A percentile compares a stretch with the other conserved stretches of the same genome.
phyloP scores from a whole-genome alignment of 2,329 filamentous ascomycete genomes.

The Alternaria rosae region DNA sequence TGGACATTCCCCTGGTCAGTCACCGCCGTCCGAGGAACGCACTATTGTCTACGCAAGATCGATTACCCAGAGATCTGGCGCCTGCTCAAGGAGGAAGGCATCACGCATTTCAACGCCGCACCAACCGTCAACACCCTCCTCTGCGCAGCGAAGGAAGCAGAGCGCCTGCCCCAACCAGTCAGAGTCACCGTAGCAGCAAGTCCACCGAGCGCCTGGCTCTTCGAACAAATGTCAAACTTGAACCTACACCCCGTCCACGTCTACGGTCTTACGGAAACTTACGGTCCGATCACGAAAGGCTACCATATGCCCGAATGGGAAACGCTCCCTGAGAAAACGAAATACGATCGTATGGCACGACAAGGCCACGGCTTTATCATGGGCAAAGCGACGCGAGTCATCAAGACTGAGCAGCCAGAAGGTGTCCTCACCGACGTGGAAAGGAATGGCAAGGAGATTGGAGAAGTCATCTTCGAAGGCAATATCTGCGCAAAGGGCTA shows the following conservation, averaged over 20 bases:
- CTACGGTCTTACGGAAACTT: constrained; percentile 88
- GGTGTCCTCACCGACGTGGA: constrained; percentile 72
- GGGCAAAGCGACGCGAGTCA: constrained; percentile 78
- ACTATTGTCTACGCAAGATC: constrained; percentile 93
- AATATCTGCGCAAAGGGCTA: constrained; percentile 95
- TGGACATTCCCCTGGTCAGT: constrained; percentile 94
- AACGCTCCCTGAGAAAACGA: constrained; percentile 73
- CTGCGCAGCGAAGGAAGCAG: constrained; percentile 79
- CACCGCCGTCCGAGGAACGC: constrained; percentile 91
- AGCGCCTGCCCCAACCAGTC: constrained; percentile 72
- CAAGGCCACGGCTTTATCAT: constrained; percentile 93
- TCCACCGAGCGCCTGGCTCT: constrained; percentile 87
- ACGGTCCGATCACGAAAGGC: constrained; percentile 93
- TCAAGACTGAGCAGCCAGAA: constrained; percentile 78
- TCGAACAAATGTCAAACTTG: constrained; percentile 87
- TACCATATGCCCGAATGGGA: constrained; percentile 90
- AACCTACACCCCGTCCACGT: constrained; percentile 93
- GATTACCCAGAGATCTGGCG: constrained; percentile 94
- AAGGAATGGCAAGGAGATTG: constrained; percentile 76
- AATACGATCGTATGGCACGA: constrained; percentile 87
- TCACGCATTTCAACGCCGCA: constrained; percentile 95
- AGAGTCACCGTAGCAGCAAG: constrained; percentile 91
- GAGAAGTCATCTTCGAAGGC: constrained; percentile 84
- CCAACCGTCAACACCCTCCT: constrained; percentile 96
- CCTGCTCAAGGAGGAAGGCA: constrained; percentile 80